Base-by-base conservation (phyloP, 352 stramenopile genomes). In the Pythium dissimile region DNA sequence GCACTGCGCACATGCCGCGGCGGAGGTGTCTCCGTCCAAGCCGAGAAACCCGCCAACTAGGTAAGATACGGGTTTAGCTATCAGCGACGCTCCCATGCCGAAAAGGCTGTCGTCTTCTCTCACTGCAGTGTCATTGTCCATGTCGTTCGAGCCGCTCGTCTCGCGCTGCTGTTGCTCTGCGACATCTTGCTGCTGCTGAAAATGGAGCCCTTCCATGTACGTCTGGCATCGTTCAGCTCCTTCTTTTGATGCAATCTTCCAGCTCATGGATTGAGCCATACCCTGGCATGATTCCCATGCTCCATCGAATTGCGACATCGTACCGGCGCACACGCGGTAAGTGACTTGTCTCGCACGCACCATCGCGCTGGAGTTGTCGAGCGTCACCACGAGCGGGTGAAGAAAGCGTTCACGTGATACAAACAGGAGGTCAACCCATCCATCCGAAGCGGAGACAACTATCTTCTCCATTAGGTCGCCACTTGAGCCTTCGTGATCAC, bases 291-390 rank as follows among this genome's bases (percentile, higher is more conserved):
- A 71, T 56, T 81, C 64, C 84, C 84, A 93, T 7, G 77, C 77
- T 0, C 28, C 31, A 5, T 59, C 50, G 45, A 85, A 90, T 3
- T 75, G 64, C 10, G 21, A 41, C 3, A 35, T 26, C 8, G 65
- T 54, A 8, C 71, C 43, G 30, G 59, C 54, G 6, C 43, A 13
- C 20, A 71, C 62, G 9, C 84, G 76, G 64, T 84, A 59, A 26
- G 64, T 56, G 18, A 90, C 71, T 54, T 80, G 70, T 39, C 89
- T 89, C 1, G 71, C 65, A 16, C 84, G 69, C 34, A 91, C 67
- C 60, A 89, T 69, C 1, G 84, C 86, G 35, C 72, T 81, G 12
- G 77, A 73, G 47, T 93, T 93, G 59, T 91, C 84, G 21, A 93
- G 51, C 31, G 73, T 69, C 35, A 91, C 15, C 41, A 57, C 15